phyloP scores from a whole-genome alignment of 441 rosid genomes.

The Pelargonium citronellum region DNA sequence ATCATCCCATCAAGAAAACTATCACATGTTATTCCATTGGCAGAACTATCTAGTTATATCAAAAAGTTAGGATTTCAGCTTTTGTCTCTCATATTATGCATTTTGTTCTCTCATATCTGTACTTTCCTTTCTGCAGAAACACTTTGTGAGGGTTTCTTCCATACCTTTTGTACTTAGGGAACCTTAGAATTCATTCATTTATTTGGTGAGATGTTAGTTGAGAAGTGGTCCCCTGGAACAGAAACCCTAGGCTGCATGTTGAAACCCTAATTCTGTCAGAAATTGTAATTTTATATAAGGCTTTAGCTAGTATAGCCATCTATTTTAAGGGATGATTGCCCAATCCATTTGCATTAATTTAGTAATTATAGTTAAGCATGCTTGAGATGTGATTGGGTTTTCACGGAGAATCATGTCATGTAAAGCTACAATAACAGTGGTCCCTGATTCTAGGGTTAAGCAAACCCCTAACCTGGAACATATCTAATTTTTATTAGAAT shows the following conservation, averaged over 20 bases:
- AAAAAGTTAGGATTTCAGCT: conserved; percentile 30
- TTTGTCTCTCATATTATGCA: conserved; percentile 33
- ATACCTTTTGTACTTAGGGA: conserved; percentile 21
- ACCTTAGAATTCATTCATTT: conserved; percentile 23
- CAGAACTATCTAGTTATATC: conserved; percentile 18
- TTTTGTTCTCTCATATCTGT: conserved; percentile 16
- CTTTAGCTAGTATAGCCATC: conserved; percentile 14
- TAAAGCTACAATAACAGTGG: conserved; percentile 52
- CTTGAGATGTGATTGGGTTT: conserved; percentile 36
- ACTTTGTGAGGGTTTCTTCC: conserved; percentile 29
- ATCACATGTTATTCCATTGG: conserved; percentile 25
- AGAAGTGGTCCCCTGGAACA: conserved; percentile 76
- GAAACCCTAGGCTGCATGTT: conserved; percentile 40
- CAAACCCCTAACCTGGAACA: conserved; percentile 35
- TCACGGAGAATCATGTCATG: conserved; percentile 43
- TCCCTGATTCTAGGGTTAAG: conserved; percentile 52
- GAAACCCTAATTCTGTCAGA: conserved; percentile 39
- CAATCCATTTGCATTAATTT: conserved; percentile 22
- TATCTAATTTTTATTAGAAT: conserved; percentile 24
- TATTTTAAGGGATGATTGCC: conserved; percentile 24
- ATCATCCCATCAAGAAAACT: conserved; percentile 26
- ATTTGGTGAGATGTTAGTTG: conserved; percentile 43
- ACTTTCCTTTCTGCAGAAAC: conserved; percentile 26
- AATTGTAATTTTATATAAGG: conserved; percentile 28
- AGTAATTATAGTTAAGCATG: conserved; percentile 34